phyloP scores from a whole-genome alignment of 2,329 filamentous ascomycete species.

The Paracoccidioides lutzii region DNA sequence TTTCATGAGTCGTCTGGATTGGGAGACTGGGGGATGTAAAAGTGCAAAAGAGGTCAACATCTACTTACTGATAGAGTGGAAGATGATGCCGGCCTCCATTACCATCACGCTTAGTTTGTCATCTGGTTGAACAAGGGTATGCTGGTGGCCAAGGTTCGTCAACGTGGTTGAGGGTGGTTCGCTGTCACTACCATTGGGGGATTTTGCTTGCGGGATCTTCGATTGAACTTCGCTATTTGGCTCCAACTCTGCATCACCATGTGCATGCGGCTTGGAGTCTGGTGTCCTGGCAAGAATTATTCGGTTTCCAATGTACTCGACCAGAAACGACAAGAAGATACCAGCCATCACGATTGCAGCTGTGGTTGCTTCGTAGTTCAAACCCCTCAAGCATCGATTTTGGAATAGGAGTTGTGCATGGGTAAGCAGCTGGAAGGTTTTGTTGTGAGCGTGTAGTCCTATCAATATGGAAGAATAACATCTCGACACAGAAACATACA shows the following conservation, averaged over 20 bases:
- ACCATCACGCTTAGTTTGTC: conserved; percentile 50
- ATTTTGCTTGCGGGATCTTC: conserved; percentile 16
- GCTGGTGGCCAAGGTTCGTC: conserved; percentile 22
- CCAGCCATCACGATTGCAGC: conserved; percentile 63
- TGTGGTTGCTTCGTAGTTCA: conserved; percentile 56
- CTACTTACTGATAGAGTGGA: conserved; percentile 54
- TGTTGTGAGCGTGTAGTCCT: background rate
- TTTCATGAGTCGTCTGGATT: too few relatives aligned
- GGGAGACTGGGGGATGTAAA: too few relatives aligned
- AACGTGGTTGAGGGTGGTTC: conserved; percentile 9
- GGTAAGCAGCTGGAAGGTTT: conserved; percentile 49
- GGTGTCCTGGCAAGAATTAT: conserved; percentile 31
- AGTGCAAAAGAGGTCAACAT: conserved; percentile 33
- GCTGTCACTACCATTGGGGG: conserved; percentile 12
- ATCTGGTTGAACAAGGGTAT: conserved; percentile 11
- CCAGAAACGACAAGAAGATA: conserved; percentile 56
- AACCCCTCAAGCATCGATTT: conserved; percentile 53
- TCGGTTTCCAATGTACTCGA: conserved; percentile 55
- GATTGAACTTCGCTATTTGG: conserved; percentile 12
- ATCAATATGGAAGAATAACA: conserved; percentile 1
- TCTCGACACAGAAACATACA: conserved; percentile 22
- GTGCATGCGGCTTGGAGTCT: conserved; percentile 15
- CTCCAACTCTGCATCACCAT: conserved; percentile 6
- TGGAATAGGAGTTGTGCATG: conserved; percentile 61
- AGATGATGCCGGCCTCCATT: conserved; percentile 61